A percentile compares a stretch with the other conserved stretches of the same genome.
These are phyloP conservation scores for Vigna angularis DNA, from an alignment of 306 rosid genomes.

Conservation along the genomic window DNA sequence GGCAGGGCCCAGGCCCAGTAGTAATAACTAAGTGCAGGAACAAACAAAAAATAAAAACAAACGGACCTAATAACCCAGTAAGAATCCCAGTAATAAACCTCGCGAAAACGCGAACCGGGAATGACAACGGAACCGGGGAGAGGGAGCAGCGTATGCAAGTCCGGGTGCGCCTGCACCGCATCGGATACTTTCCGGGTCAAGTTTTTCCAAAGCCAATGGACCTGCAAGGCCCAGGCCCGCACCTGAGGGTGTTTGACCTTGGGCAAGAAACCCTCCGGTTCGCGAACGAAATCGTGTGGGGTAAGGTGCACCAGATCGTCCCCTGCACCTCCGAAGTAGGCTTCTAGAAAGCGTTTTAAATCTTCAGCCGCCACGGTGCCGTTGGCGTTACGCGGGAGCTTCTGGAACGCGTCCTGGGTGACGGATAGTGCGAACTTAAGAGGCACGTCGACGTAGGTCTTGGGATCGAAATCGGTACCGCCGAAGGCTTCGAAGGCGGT, in stretches of 20 bases:
- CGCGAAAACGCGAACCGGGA: conserved; percentile 89
- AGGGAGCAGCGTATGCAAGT: conserved; percentile 76
- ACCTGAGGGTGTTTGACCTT: conserved; percentile 65
- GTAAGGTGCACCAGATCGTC: conserved; percentile 63
- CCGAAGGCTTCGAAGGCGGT: conserved; percentile 58
- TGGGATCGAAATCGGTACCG: conserved; percentile 63
- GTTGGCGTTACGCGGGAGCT: conserved; percentile 45
- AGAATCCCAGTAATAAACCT: conserved; percentile 96
- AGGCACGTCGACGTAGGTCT: conserved; percentile 78
- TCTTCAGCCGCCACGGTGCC: conserved; percentile 52
- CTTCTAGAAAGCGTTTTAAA: conserved; percentile 48
- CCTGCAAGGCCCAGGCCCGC: conserved; percentile 79
- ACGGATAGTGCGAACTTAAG: conserved; percentile 53
- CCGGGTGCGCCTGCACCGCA: conserved; percentile 55
- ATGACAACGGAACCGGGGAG: conserved; percentile 55
- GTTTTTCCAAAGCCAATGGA: conserved; percentile 83
- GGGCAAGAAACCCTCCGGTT: conserved; percentile 70
- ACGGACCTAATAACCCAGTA: conserved; percentile 86
- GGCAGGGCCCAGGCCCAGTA: neutral
- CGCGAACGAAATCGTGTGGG: conserved; percentile 70
- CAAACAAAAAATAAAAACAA: neutral
- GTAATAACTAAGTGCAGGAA: neutral
- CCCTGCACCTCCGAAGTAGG: conserved; percentile 65
- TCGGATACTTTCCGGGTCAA: conserved; percentile 60
- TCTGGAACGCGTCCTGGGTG: conserved; percentile 58